Evolutionary conservation across 768 basidiomycete species (phyloP).

Genomic region (Pleurotus djamor): DNA sequence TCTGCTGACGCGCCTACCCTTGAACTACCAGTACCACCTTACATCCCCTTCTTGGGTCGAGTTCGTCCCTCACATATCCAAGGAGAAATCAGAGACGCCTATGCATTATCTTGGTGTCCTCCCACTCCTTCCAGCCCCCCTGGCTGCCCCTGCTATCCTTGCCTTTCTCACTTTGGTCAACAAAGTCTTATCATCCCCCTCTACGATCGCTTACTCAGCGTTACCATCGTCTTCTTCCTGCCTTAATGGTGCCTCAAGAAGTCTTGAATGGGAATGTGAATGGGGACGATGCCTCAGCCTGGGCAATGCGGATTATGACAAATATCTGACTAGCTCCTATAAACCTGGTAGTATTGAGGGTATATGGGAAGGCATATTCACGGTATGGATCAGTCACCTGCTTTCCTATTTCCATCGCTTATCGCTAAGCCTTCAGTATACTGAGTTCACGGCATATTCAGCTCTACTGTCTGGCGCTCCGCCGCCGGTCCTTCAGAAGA

Average conservation of each 20-base stretch:
- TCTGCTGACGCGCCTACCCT: slow-evolving; percentile 9
- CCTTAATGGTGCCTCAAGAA: slow-evolving; percentile 21
- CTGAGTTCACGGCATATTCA: slow-evolving; percentile 84
- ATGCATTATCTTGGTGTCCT: slow-evolving; percentile 45
- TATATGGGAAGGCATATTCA: slow-evolving; percentile 79
- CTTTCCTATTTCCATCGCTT: slow-evolving; percentile 6
- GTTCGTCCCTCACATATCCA: slow-evolving; percentile 34
- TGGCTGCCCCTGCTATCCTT: slow-evolving; percentile 72
- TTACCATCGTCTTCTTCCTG: slow-evolving; percentile 10
- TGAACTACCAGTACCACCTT: slow-evolving; percentile 53
- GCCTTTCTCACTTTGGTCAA: slow-evolving; percentile 59
- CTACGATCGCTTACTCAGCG: not conserved
- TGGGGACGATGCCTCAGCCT: slow-evolving; percentile 57
- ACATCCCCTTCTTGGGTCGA: slow-evolving; percentile 57
- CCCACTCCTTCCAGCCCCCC: slow-evolving; percentile 52
- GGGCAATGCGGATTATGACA: slow-evolving; percentile 25
- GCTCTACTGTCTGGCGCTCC: slow-evolving; percentile 68
- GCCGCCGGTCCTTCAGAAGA: slow-evolving; percentile 66
- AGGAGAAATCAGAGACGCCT: slow-evolving; percentile 2
- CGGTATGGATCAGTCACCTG: slow-evolving; percentile 35
- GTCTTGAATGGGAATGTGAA: slow-evolving; percentile 67
- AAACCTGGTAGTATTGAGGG: slow-evolving; percentile 70
- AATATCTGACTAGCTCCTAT: slow-evolving; percentile 44
- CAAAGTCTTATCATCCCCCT: slow-evolving; percentile 18
- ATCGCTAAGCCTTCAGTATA: slow-evolving; percentile 46